phyloP scores from a whole-genome alignment of 2,329 filamentous ascomycete genomes.

The Pleomassaria siparia region DNA sequence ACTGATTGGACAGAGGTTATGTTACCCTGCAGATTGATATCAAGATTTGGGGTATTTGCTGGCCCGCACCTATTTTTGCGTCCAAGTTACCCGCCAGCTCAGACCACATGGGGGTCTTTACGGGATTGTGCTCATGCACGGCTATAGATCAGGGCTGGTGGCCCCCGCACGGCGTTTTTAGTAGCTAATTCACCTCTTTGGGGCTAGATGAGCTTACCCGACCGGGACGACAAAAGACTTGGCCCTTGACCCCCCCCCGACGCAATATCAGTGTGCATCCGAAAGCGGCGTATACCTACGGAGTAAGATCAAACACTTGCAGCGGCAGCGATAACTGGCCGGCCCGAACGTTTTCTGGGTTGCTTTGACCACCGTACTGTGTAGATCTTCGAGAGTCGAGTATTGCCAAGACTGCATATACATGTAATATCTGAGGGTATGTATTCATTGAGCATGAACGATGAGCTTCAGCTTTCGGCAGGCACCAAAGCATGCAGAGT shows the following conservation, averaged over 20 bases:
- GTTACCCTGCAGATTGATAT: conserved; percentile 28
- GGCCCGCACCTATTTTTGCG: conserved; percentile 43
- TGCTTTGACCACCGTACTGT: conserved; percentile 35
- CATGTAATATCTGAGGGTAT: too few relatives aligned
- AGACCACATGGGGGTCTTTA: background rate
- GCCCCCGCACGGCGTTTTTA: conserved; percentile 33
- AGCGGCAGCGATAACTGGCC: conserved; percentile 44
- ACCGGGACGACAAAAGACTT: conserved; percentile 25
- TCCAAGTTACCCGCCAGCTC: conserved; percentile 37
- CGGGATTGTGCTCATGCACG: conserved; percentile 21
- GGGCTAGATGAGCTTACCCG: conserved; percentile 22
- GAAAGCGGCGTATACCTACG: conserved; percentile 28
- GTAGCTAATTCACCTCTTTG: conserved; percentile 35
- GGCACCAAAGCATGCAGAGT: conserved; percentile 22
- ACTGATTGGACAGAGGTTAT: conserved; percentile 35
- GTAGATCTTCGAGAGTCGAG: conserved; percentile 35
- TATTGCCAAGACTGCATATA: conserved; percentile 36
- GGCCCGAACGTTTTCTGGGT: conserved; percentile 41
- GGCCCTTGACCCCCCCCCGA: conserved; percentile 23
- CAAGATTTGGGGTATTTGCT: conserved; percentile 40
- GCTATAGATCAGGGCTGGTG: conserved; percentile 30
- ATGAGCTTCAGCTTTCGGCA: conserved; percentile 19
- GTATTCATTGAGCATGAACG: conserved; percentile 22
- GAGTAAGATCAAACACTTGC: conserved; percentile 36
- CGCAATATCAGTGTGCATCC: conserved; percentile 28